Evolutionary conservation across 164 flowering plant species (phyloP), one percentile per base, ranked within the genome.

Genomic region (Malania oleifera): DNA sequence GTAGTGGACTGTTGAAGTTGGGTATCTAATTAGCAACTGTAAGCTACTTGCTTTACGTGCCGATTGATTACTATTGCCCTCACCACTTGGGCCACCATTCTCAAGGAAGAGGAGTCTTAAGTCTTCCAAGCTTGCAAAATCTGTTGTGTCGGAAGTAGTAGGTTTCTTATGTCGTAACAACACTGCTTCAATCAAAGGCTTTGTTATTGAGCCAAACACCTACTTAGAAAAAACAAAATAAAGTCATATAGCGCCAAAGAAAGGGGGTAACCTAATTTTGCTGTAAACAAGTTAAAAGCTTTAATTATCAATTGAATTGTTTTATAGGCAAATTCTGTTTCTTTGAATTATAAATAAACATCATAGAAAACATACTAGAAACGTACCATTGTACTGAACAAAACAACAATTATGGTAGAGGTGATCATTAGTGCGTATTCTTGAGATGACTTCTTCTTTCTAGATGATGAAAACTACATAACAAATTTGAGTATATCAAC

Each of bases 131-230:
- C 80, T 83, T 35, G 64, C 53, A n/a, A 46, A 45, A 48, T 80
- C 85, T 23, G 77, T 54, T 50, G 78, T 72, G 39, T 73, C 71
- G 5, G 77, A 56, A 19, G 62, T 40, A 5, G 40, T 10, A 6
- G 75, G 69, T 54, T 60, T 71, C 15, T 54, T 14, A 48, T 64
- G 58, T 38, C 65, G 49, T 54, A 76, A 62, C 52, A 80, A 49
- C 60, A 80, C 38, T n/a, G 76, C 75, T 63, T 61, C 72, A 1
- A 84, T 84, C 60, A 86, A 60, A 20, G 81, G 90, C 71, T 82
- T 86, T 38, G 93, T 86, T 55, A 79, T 61, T 17, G 89, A 82
- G 14, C 93, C 93, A 65, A 78, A 86, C 3, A 86, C 80, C 89
- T 85, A 77, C 57, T 52, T 4, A 23, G 17, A 17, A 28, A 28